These are phyloP conservation scores for Phytophthora lateralis DNA, from an alignment of 352 stramenopile species.

Conservation along the genomic window DNA sequence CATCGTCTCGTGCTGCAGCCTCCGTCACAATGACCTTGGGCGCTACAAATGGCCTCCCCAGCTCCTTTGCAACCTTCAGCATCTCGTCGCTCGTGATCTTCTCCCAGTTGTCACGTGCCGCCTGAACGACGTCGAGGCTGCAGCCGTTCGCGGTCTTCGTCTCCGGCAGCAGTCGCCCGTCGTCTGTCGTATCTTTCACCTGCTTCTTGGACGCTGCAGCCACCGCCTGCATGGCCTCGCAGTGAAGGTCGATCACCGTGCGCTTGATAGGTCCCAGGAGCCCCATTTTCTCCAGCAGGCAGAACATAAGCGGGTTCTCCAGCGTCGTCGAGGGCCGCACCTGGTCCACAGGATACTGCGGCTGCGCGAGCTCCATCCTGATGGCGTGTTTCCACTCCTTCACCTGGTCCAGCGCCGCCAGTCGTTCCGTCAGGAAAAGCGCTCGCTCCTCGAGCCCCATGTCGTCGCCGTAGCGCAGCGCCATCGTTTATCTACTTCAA, in stretches of 20 bases:
- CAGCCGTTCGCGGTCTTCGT: slow-evolving; percentile 26
- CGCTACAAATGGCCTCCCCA: slow-evolving; percentile 41
- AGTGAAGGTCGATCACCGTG: slow-evolving; percentile 65
- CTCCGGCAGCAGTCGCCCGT: slow-evolving; percentile 30
- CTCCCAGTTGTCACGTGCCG: slow-evolving; percentile 58
- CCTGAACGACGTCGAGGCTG: slow-evolving; percentile 51
- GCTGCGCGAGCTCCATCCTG: slow-evolving; percentile 49
- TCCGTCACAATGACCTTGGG: slow-evolving; percentile 1
- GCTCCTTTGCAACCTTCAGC: slow-evolving; percentile 56
- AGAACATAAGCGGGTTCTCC: slow-evolving; percentile 46
- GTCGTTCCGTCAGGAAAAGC: slow-evolving; percentile 48
- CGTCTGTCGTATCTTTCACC: slow-evolving; percentile 26
- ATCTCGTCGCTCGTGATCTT: slow-evolving; percentile 74
- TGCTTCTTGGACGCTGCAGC: slow-evolving; percentile 31
- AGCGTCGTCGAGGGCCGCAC: slow-evolving; percentile 21
- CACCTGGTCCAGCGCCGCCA: slow-evolving; percentile 46
- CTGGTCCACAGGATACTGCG: slow-evolving; percentile 54
- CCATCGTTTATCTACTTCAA: slow-evolving; percentile 25
- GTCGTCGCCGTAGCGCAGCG: slow-evolving; percentile 10
- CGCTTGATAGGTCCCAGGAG: slow-evolving; percentile 60
- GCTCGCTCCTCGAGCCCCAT: slow-evolving; percentile 56
- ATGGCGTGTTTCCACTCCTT: slow-evolving; percentile 64
- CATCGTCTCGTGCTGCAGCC: slow-evolving; percentile 3
- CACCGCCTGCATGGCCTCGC: slow-evolving; percentile 34
- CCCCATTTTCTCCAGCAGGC: slow-evolving; percentile 62